phyloP scores from a whole-genome alignment of 73 alveolate genomes.

The Paraurostyla sp. region DNA sequence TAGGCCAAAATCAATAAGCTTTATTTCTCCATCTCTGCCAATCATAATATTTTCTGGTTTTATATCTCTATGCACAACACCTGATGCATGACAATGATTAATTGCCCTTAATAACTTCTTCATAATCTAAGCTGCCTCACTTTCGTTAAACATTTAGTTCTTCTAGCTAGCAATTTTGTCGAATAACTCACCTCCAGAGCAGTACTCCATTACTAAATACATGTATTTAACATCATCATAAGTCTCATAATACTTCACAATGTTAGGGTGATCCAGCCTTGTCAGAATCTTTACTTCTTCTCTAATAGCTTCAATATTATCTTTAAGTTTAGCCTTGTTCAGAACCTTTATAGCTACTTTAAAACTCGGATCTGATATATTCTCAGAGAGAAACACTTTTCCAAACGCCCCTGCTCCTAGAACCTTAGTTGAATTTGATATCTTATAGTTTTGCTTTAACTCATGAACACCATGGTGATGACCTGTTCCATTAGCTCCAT shows the following conservation, averaged over 20 bases:
- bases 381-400: conserved; percentile 49
- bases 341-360: conserved; percentile 65
- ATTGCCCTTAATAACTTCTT: conserved; percentile 68
- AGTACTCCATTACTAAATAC: conserved; percentile 70
- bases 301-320: background rate
- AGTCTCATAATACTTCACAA: conserved; percentile 65
- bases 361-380: background rate
- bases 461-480: conserved; percentile 57
- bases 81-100: conserved; percentile 66
- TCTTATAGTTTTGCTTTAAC: conserved; percentile 39
- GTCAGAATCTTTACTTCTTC: conserved; percentile 59
- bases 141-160: conserved; percentile 41
- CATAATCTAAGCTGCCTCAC: conserved; percentile 67
- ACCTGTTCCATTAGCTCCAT: background rate
- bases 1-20: conserved; percentile 90
- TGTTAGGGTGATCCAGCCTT: conserved; percentile 67
- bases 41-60: too few species aligned
- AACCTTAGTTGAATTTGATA: conserved; percentile 49
- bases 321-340: background rate
- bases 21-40: conserved; percentile 60
- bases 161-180: conserved; percentile 19
- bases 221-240: conserved; percentile 43
- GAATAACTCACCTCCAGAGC: conserved; percentile 69
- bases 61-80: too few species aligned
- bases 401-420: conserved; percentile 73